Percentiles rank a stretch among this genome's conserved stretches.
Evolutionary conservation across 257 asterid genomes (phyloP).

Genomic region (Nicotiana undulata): DNA sequence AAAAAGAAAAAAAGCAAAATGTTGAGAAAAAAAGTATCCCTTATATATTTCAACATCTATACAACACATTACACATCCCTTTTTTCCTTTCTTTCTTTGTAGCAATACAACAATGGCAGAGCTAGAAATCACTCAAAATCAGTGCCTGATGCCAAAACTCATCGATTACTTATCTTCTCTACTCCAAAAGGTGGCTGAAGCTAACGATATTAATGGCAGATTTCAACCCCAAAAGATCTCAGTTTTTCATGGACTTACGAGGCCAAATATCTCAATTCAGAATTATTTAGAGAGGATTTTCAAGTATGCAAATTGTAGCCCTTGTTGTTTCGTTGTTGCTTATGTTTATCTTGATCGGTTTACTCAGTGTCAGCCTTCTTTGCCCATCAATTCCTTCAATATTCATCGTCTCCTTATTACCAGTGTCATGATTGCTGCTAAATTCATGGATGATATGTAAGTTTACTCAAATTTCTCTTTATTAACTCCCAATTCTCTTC

Average conservation of each 20-base stretch:
- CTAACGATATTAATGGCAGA: conserved; percentile 52
- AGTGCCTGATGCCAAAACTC: conserved; percentile 54
- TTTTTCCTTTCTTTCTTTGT: not conserved
- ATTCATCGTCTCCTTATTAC: conserved; percentile 86
- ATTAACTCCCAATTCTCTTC: not conserved
- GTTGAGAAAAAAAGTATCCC: not conserved
- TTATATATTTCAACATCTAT: conserved; percentile 27
- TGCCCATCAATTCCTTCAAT: conserved; percentile 73
- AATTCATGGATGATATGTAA: conserved; percentile 95
- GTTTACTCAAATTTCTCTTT: conserved; percentile 1
- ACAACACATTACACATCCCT: conserved; percentile 8
- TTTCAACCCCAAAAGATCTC: conserved; percentile 51
- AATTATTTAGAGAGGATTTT: conserved; percentile 70
- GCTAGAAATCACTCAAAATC: conserved; percentile 33
- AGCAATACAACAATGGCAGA: conserved; percentile 50
- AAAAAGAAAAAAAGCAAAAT: not conserved
- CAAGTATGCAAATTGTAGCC: conserved; percentile 93
- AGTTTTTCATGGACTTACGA: conserved; percentile 67
- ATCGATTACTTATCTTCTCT: conserved; percentile 73
- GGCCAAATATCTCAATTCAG: conserved; percentile 72
- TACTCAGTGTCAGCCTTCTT: conserved; percentile 59
- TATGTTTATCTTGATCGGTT: conserved; percentile 88
- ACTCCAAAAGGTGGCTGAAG: conserved; percentile 63
- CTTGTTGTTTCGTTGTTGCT: conserved; percentile 84
- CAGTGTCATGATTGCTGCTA: conserved; percentile 91